Percentiles rank a stretch among this genome's conserved stretches.
These are phyloP conservation scores for Colletotrichum paranaense DNA, from an alignment of 2,329 filamentous ascomycete species.

Conservation along the genomic window DNA sequence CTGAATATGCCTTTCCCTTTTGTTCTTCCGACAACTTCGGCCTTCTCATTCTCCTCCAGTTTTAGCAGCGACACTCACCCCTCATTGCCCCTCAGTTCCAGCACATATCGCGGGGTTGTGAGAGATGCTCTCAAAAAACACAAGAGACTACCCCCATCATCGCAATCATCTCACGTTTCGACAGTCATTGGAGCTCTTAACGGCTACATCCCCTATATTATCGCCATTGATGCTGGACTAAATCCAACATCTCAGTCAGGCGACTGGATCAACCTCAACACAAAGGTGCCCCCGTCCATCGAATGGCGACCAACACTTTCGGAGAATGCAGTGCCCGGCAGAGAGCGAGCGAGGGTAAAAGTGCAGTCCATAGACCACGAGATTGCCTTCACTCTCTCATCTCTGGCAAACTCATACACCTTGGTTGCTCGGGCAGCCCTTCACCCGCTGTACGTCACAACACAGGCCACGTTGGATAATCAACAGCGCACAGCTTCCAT, in stretches of 20 bases:
- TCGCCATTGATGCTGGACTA: constrained; percentile 81
- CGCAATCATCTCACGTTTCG: constrained; percentile 77
- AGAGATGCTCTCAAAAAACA: constrained; percentile 88
- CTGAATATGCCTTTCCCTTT: constrained; percentile 88
- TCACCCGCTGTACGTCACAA: constrained; percentile 77
- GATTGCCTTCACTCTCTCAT: constrained; percentile 80
- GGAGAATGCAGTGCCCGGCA: constrained; percentile 70
- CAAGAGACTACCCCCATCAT: constrained; percentile 81
- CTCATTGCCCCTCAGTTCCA: constrained; percentile 84
- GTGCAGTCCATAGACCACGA: constrained; percentile 85
- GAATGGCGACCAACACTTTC: constrained; percentile 89
- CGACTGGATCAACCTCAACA: constrained; percentile 75
- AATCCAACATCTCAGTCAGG: constrained; percentile 61
- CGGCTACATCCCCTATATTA: constrained; percentile 85
- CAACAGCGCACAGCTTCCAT: constrained; percentile 79
- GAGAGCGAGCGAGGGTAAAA: constrained; percentile 74
- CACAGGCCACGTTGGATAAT: constrained; percentile 67
- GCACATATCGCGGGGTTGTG: constrained; percentile 85
- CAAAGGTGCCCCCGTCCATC: constrained; percentile 70
- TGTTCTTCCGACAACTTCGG: constrained; percentile 87
- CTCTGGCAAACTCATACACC: constrained; percentile 80
- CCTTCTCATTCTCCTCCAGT: constrained; percentile 82
- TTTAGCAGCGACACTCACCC: constrained; percentile 87
- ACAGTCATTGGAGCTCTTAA: constrained; percentile 76
- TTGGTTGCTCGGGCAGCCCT: constrained; percentile 79